Percentiles rank a stretch among this genome's conserved stretches.
These are phyloP conservation scores for Globisporangium camurandrum DNA, from an alignment of 352 stramenopile species.

Conservation along the genomic window DNA sequence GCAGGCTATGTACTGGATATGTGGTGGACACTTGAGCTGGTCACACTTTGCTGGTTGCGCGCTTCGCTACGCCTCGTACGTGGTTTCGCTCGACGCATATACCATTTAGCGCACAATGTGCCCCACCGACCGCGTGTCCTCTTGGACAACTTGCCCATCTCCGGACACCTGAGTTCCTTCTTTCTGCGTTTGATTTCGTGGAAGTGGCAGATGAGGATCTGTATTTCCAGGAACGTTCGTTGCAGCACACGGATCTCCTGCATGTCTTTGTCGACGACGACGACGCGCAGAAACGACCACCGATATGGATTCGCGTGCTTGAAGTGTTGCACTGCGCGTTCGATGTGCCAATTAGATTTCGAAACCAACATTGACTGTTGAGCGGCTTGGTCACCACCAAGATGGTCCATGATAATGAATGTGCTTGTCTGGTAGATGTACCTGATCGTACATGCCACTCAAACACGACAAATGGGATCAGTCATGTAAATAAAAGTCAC, in stretches of 20 bases:
- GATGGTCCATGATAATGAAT: conserved; percentile 18
- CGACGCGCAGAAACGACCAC: conserved; percentile 6
- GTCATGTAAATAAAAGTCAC: too few species aligned
- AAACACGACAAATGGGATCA: too few species aligned
- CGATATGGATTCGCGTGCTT: conserved; percentile 7
- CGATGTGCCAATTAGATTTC: conserved; percentile 19
- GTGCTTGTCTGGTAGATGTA: conserved; percentile 19
- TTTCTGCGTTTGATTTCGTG: conserved; percentile 21
- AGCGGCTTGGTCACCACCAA: conserved; percentile 5
- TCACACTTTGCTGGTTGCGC: background rate
- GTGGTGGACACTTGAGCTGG: background rate
- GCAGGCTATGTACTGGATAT: conserved; percentile 16
- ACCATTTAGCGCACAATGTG: conserved; percentile 6
- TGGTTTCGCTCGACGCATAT: background rate
- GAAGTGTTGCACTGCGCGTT: too few species aligned
- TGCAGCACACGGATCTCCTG: conserved; percentile 19
- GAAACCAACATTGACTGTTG: conserved; percentile 16
- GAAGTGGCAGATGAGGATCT: conserved; percentile 17
- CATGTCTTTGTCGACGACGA: conserved; percentile 24
- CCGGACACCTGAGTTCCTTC: conserved; percentile 1
- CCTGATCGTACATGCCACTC: too few species aligned
- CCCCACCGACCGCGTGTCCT: conserved; percentile 4
- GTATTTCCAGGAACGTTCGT: conserved; percentile 5
- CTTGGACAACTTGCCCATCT: conserved; percentile 13
- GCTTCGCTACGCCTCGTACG: conserved; percentile 5